Conservation (phyloP, 441 rosid genomes). For the Aleurites moluccanus region DNA sequence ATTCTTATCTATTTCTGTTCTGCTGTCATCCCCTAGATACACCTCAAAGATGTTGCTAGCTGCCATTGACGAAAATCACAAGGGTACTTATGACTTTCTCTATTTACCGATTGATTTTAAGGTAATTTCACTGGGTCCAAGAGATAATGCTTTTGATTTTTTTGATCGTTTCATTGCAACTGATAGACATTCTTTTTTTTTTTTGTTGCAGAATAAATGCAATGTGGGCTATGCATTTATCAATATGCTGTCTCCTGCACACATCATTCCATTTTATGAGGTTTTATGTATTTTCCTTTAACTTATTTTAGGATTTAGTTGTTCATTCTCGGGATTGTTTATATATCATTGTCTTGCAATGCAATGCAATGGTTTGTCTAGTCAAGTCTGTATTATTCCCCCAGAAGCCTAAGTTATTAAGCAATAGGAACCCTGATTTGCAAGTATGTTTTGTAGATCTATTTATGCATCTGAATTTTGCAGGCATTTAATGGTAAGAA, state of each 20-base stretch:
- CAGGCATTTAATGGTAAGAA: constrained; percentile 97
- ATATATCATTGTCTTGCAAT: not conserved
- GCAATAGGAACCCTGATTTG: not conserved
- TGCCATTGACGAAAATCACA: constrained; percentile 87
- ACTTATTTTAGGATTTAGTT: not conserved
- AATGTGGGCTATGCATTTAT: constrained; percentile 99
- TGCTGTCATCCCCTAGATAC: constrained; percentile 50
- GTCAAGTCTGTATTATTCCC: not conserved
- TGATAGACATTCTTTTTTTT: constrained; percentile 7
- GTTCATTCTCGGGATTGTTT: not conserved
- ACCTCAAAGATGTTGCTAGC: constrained; percentile 96
- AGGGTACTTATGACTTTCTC: constrained; percentile 85
- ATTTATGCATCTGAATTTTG: constrained; percentile 19
- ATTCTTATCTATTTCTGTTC: not conserved
- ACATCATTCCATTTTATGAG: constrained; percentile 87
- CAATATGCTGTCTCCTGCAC: constrained; percentile 86
- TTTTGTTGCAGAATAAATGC: constrained; percentile 86
- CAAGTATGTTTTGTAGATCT: constrained; percentile 6
- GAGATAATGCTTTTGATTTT: not conserved
- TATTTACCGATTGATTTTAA: constrained; percentile 97
- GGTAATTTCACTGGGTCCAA: constrained; percentile 41
- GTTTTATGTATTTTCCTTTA: constrained; percentile 29
- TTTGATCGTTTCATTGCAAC: constrained; percentile 1
- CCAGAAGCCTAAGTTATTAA: not conserved
- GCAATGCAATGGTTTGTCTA: not conserved